These are phyloP conservation scores for Suillus bovinus DNA, from an alignment of 768 basidiomycete species.

Conservation along the genomic window DNA sequence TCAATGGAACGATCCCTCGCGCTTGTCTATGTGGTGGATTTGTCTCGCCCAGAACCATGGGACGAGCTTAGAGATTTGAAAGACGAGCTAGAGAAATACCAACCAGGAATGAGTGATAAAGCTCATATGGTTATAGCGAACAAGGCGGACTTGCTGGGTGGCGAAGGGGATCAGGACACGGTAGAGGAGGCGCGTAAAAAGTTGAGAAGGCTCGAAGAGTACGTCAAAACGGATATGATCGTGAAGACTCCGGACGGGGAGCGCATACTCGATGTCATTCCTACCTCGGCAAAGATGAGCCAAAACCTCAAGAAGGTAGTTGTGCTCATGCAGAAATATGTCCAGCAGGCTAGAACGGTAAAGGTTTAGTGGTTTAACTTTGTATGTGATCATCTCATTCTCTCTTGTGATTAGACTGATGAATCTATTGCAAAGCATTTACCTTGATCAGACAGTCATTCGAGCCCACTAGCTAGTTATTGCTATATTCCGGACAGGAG, in stretches of 20 bases:
- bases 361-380: neutral
- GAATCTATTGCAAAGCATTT: neutral
- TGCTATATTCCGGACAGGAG: neutral
- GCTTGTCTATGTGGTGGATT: constrained; percentile 90
- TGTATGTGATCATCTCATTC: neutral
- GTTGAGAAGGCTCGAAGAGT: constrained; percentile 54
- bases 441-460: neutral
- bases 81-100: constrained; percentile 84
- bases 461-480: neutral
- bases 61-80: constrained; percentile 71
- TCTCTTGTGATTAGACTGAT: neutral
- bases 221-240: constrained; percentile 50
- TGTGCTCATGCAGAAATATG: constrained; percentile 63
- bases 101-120: constrained; percentile 73
- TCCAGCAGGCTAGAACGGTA: constrained; percentile 45
- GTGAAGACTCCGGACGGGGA: constrained; percentile 23
- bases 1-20: constrained; percentile 91
- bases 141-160: constrained; percentile 87
- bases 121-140: constrained; percentile 87
- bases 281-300: constrained; percentile 82
- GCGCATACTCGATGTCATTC: constrained; percentile 64
- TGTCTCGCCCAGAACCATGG: constrained; percentile 73
- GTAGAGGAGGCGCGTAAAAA: constrained; percentile 59
- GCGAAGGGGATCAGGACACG: constrained; percentile 41
- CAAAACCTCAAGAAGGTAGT: constrained; percentile 79